A percentile compares a stretch with the other conserved stretches of the same genome.
Evolutionary conservation across 371 early-diverging fungal genomes (phyloP).

Genomic region (Mortierella sp.): DNA sequence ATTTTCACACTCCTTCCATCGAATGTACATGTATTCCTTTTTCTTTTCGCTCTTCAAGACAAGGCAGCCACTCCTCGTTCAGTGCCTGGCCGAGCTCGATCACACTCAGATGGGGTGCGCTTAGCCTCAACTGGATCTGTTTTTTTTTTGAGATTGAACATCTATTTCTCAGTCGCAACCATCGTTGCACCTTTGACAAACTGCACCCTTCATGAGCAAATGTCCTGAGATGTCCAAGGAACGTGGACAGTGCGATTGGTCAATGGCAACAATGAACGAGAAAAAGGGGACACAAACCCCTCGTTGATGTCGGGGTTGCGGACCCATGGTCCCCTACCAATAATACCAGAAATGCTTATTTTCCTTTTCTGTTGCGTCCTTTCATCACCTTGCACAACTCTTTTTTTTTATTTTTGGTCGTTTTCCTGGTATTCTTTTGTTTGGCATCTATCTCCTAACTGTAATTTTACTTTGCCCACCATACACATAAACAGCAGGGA

Average conservation of each 20-base stretch:
- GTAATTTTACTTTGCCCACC: neutral
- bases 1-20: too few species aligned
- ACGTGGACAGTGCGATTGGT: slow-evolving; percentile 3
- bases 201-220: neutral
- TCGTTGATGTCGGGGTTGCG: neutral
- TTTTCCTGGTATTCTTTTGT: neutral
- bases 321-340: neutral
- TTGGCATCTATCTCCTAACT: neutral
- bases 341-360: neutral
- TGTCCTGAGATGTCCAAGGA: neutral
- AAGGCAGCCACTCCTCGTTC: too few species aligned
- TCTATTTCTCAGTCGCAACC: too few species aligned
- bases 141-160: too few species aligned
- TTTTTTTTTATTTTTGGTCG: neutral
- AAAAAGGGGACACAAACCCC: neutral
- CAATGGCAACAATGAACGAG: neutral
- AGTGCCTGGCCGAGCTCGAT: too few species aligned
- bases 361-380: neutral
- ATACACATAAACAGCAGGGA: neutral
- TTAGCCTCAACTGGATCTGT: too few species aligned
- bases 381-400: neutral
- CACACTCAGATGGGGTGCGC: too few species aligned
- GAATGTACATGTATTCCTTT: too few species aligned
- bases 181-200: neutral
- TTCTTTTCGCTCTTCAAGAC: too few species aligned